Base-by-base conservation (phyloP, 1,284 basidiomycete species). In the Exobasidium rhododendri region DNA sequence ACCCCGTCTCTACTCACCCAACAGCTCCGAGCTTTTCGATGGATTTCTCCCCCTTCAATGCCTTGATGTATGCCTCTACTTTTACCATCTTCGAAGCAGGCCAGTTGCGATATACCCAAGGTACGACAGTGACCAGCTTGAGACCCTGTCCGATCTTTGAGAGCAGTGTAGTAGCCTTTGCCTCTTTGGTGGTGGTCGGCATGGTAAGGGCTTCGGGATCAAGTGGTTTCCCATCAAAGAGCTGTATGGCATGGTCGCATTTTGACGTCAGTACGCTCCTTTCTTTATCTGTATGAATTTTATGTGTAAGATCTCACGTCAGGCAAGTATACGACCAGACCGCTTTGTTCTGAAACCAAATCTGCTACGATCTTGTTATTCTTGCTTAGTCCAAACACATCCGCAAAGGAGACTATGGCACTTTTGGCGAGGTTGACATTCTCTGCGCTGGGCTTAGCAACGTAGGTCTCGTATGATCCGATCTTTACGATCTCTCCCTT, bases 321-420 rank as follows among this genome's bases (percentile, higher is more conserved):
- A 67, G 54, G 80, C 0, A 87, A 83, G 83, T 85, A 88, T 26
- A 88, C 86, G 63, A 87, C 84, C 58, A 87, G 83, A 3, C 81
- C 81, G 29, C 87, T 78, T 2, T 81, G 68, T 56, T 84, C 81
- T 4, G 87, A 83, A 28, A 87, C 78, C 24, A 81, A 77, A 74
- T 89, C 88, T 0, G 88, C 87, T 5, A 89, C 81, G 59, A 89
- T 81, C 71, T 86, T 88, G 69, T 82, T 73, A 62, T 73, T 73
- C 35, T 50, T 59, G n/a, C 62, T 64, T 29, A 73, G 60, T 1
- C 71, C 71, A 50, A 87, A 88, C 1, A 81, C 83, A 70, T 89
- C 87, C 5, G 85, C 86, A 50, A 87, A 80, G 11, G 86, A 75
- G 14, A 89, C 75, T 32, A 88, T 73, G 5, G 85, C 35, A 6